Conservation (phyloP, 2,329 filamentous ascomycete genomes). For the Colletotrichum agaves region DNA sequence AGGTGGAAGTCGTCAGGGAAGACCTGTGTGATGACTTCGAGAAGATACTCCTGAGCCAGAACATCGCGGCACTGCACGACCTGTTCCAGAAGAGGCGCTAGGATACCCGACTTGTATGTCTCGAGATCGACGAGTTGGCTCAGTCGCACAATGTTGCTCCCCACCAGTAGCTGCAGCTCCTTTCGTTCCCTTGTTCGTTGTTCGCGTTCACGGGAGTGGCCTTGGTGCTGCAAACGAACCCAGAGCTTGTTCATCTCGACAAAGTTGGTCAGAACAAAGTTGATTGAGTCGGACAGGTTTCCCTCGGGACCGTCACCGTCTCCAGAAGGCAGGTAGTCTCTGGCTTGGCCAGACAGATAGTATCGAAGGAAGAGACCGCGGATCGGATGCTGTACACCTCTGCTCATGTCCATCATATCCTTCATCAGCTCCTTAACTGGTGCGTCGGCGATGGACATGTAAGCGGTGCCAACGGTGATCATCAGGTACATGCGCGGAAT, state of each 20-base stretch:
- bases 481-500: slow-evolving; percentile 96
- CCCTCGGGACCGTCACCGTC: slow-evolving; percentile 92
- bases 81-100: slow-evolving; percentile 91
- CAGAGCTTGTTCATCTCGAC: slow-evolving; percentile 99
- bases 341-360: slow-evolving; percentile 93
- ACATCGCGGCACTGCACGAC: slow-evolving; percentile 98
- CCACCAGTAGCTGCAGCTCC: slow-evolving; percentile 93
- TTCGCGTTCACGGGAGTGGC: slow-evolving; percentile 93
- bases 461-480: slow-evolving; percentile 98
- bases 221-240: slow-evolving; percentile 97
- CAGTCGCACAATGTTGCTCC: slow-evolving; percentile 93
- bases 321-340: slow-evolving; percentile 85
- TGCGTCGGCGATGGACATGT: slow-evolving; percentile 98
- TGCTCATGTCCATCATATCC: slow-evolving; percentile 99
- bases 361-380: slow-evolving; percentile 95
- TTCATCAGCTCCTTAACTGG: slow-evolving; percentile 99
- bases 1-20: slow-evolving; percentile 99
- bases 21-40: slow-evolving; percentile 98
- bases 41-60: slow-evolving; percentile 93
- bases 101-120: slow-evolving; percentile 89
- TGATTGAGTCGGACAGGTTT: slow-evolving; percentile 96
- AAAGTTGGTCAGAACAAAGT: slow-evolving; percentile 97
- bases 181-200: slow-evolving; percentile 93
- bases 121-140: slow-evolving; percentile 97
- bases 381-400: slow-evolving; percentile 96